Base-by-base conservation (phyloP, 2,329 filamentous ascomycete species). In the Juglanconis sp. region DNA sequence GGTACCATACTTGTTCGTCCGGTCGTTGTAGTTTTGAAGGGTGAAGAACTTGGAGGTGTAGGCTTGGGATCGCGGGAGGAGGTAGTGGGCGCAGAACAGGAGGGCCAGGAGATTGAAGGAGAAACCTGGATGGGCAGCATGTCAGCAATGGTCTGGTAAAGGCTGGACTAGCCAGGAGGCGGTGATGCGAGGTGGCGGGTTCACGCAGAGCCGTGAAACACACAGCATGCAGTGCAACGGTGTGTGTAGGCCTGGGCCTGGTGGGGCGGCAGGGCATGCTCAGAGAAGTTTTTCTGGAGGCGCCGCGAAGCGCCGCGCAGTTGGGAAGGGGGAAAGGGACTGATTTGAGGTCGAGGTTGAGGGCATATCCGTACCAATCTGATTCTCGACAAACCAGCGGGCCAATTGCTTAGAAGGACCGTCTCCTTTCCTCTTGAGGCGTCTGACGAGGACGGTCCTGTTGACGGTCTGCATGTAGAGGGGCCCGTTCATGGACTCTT, bases 21-120 rank as follows among this genome's bases (percentile, higher is more conserved):
- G 71, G 0, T 85, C 76, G 71, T 94, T 90, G 74, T 88, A 87
- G 78, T 98, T 95, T 60, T 91, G 93, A 61, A 97, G 83, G 59
- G 86, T 84, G 77, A 96, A 92, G 80, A 96, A 96, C 68, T 93
- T 95, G 69, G 83, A 82, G n/a, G 92, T 96, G 69, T 90, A 87
- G 56, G 83, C 79, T 65, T 91, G 86, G 53, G 92, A 86, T 68
- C 88, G 88, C 55, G 94, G 92, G 72, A 96, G 92, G 70, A 89
- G 87, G 68, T 87, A 78, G 77, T 97, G 92, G 59, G 91, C 87
- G 65, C 96, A 86, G 72, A 89, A 86, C 65, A 97, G 86, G 65
- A 96, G 87, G 60, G 91, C 86, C 65, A 97, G 80, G 61, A 95
- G 87, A 73, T 96, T 96, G 73, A 95, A 82, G 11, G 92, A 91